These are phyloP conservation scores for Hypoxylon fuscum DNA, from an alignment of 495 filamentous ascomycete species.

Conservation along the genomic window DNA sequence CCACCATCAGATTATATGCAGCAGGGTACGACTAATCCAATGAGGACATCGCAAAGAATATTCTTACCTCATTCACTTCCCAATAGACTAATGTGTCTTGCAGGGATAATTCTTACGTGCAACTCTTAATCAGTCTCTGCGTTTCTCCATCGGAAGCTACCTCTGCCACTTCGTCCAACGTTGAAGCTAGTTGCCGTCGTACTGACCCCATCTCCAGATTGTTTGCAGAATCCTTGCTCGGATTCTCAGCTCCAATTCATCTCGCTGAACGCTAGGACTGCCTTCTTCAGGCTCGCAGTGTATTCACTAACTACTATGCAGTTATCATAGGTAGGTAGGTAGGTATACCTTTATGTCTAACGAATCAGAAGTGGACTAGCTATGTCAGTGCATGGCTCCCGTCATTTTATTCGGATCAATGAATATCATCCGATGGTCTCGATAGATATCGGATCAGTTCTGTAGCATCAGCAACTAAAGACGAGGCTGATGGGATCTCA, in stretches of 20 bases:
- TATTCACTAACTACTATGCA: not conserved
- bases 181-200: slow-evolving; percentile 3
- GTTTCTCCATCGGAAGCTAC: slow-evolving; percentile 15
- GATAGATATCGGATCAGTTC: not conserved
- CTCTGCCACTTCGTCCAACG: slow-evolving; percentile 5
- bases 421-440: not conserved
- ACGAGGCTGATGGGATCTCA: slow-evolving; percentile 28
- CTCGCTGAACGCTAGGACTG: not conserved
- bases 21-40: slow-evolving; percentile 28
- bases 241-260: slow-evolving; percentile 14
- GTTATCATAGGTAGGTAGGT: not conserved
- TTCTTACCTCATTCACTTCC: slow-evolving; percentile 15
- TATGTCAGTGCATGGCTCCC: not conserved
- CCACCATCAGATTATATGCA: slow-evolving; percentile 32
- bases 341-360: not conserved
- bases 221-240: slow-evolving; percentile 1
- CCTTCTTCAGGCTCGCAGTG: not conserved
- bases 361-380: not conserved
- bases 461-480: slow-evolving; percentile 6
- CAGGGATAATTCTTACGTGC: slow-evolving; percentile 30
- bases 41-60: slow-evolving; percentile 4
- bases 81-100: slow-evolving; percentile 13
- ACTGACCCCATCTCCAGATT: slow-evolving; percentile 15
- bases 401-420: not conserved
- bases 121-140: slow-evolving; percentile 22